Evolutionary conservation across 1,284 basidiomycete genomes (phyloP).

Genomic region (Lignosus rhinocerotis): DNA sequence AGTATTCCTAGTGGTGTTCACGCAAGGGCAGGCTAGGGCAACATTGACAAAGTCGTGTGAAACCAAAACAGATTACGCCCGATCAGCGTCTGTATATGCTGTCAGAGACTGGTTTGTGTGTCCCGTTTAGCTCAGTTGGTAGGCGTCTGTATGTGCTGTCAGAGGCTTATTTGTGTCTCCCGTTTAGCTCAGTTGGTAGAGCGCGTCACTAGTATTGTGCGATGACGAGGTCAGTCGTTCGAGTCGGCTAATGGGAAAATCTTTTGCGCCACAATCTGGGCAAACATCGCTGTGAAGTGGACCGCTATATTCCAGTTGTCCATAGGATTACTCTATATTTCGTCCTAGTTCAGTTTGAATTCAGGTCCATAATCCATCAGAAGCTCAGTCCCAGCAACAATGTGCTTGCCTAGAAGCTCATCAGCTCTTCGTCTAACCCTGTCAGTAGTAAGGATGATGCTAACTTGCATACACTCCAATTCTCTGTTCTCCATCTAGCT

Average conservation of each 20-base stretch:
- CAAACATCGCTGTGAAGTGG: background rate
- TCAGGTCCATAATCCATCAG: slow-evolving; percentile 47
- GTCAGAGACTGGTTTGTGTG: no score
- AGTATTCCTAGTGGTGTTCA: no score
- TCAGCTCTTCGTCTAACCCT: background rate
- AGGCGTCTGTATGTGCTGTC: slow-evolving; percentile 25
- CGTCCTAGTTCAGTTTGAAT: slow-evolving; percentile 14
- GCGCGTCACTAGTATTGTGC: slow-evolving; percentile 54
- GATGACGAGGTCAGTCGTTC: slow-evolving; percentile 58
- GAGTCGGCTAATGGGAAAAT: slow-evolving; percentile 50
- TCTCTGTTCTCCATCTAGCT: slow-evolving; percentile 52
- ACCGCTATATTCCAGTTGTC: no score
- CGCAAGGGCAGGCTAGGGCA: no score
- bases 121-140: slow-evolving; percentile 55
- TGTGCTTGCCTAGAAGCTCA: slow-evolving; percentile 29
- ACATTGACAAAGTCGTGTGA: no score
- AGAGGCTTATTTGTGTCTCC: slow-evolving; percentile 11
- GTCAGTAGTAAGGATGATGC: slow-evolving; percentile 11
- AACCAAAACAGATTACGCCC: no score
- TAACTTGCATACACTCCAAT: slow-evolving; percentile 49
- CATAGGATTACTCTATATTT: no score
- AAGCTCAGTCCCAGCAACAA: slow-evolving; percentile 43
- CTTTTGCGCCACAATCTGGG: no score
- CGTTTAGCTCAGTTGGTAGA: slow-evolving; percentile 59
- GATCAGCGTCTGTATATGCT: slow-evolving; percentile 37